These are phyloP conservation scores for Hypsizygus ulmarius DNA, from an alignment of 1,284 basidiomycete species.

Conservation along the genomic window DNA sequence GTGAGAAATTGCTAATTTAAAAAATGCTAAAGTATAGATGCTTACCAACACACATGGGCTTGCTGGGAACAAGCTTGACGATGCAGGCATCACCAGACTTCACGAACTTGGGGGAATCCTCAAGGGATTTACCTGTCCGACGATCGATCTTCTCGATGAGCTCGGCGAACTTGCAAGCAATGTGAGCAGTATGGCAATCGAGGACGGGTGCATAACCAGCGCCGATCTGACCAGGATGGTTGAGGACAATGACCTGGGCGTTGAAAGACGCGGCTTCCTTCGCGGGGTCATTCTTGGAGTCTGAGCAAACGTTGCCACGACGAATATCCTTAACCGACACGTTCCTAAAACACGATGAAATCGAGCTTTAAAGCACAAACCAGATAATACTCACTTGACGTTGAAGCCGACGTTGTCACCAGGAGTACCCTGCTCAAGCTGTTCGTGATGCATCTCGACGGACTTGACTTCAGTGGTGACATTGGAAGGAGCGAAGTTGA, in stretches of 20 bases:
- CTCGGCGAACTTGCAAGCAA: constrained; percentile 99
- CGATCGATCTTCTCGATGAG: constrained; percentile 99
- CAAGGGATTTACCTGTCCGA: constrained; percentile 92
- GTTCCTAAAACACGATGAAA: constrained; percentile 66
- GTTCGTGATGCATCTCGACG: constrained; percentile 99
- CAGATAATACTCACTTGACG: constrained; percentile 69
- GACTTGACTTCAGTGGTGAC: constrained; percentile 99
- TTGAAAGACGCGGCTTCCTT: constrained; percentile 99
- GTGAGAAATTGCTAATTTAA: not conserved
- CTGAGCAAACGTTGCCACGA: constrained; percentile 98
- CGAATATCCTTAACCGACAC: constrained; percentile 99
- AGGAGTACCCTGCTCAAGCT: constrained; percentile 91
- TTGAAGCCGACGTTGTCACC: constrained; percentile 99
- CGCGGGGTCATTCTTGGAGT: constrained; percentile 99
- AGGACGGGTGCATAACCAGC: constrained; percentile 97
- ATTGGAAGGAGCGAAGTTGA: constrained; percentile 94
- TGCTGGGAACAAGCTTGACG: constrained; percentile 95
- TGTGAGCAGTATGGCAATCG: constrained; percentile 99
- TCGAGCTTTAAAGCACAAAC: not conserved
- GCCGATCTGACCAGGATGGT: constrained; percentile 99
- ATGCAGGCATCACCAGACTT: constrained; percentile 97
- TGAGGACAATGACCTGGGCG: constrained; percentile 99
- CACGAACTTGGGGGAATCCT: constrained; percentile 92
- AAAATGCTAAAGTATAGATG: not conserved
- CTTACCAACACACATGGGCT: constrained; percentile 89